Percentiles rank a stretch among this genome's conserved stretches.
Evolutionary conservation across 2,329 filamentous ascomycete species (phyloP).

Genomic region (Venturia asperata): DNA sequence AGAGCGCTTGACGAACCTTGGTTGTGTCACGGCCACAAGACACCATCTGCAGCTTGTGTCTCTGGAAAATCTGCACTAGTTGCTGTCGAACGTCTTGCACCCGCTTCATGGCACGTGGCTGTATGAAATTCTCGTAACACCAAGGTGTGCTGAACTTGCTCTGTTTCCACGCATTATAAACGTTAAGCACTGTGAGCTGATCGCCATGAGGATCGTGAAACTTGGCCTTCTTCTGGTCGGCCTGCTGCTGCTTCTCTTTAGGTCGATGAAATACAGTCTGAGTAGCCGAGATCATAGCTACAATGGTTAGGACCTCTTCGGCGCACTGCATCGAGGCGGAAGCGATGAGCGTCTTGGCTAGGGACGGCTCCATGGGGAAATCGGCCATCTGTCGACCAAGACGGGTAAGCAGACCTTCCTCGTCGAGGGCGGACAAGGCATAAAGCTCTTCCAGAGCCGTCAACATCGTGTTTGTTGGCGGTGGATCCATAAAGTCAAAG

Average conservation of each 20-base stretch:
- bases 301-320: slow-evolving; percentile 89
- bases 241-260: slow-evolving; percentile 93
- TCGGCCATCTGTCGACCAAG: slow-evolving; percentile 96
- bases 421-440: slow-evolving; percentile 81
- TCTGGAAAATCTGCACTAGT: slow-evolving; percentile 85
- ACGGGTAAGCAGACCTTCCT: slow-evolving; percentile 87
- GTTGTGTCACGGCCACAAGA: slow-evolving; percentile 84
- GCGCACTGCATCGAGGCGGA: slow-evolving; percentile 83
- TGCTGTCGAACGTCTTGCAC: slow-evolving; percentile 91
- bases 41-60: slow-evolving; percentile 74
- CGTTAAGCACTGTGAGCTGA: slow-evolving; percentile 88
- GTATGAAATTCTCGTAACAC: slow-evolving; percentile 98
- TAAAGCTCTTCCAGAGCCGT: slow-evolving; percentile 94
- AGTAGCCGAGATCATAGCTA: slow-evolving; percentile 80
- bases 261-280: slow-evolving; percentile 84
- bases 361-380: slow-evolving; percentile 91
- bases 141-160: slow-evolving; percentile 76
- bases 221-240: slow-evolving; percentile 95
- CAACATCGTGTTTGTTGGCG: slow-evolving; percentile 95
- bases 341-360: slow-evolving; percentile 84
- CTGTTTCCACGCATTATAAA: slow-evolving; percentile 95
- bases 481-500: slow-evolving; percentile 99
- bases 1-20: slow-evolving; percentile 81
- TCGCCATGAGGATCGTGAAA: slow-evolving; percentile 95
- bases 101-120: slow-evolving; percentile 78